Conservation (phyloP, 2,329 filamentous ascomycete species). For the Arthrinium phaeospermum region DNA sequence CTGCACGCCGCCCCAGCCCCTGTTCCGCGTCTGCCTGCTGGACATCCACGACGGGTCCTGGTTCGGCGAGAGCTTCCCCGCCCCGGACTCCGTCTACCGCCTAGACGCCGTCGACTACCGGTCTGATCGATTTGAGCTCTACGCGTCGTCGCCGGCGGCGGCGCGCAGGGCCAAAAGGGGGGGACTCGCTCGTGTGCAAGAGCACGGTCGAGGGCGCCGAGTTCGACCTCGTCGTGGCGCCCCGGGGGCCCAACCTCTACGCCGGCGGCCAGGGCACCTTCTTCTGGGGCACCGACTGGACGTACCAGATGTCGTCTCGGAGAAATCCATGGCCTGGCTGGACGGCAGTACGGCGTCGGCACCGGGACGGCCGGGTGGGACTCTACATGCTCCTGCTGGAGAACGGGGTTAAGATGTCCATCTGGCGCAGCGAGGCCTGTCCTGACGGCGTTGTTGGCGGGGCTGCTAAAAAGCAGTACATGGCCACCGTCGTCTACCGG, state of each 20-base stretch:
- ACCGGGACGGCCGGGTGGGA: not conserved
- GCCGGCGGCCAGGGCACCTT: not conserved
- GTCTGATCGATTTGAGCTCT: not conserved
- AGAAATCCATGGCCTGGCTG: not conserved
- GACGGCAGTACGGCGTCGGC: not conserved
- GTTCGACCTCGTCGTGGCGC: not conserved
- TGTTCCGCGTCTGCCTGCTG: not conserved
- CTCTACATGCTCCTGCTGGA: not conserved
- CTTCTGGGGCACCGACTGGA: not conserved
- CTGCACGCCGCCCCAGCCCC: not conserved
- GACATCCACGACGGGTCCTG: not conserved
- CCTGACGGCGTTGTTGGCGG: too few relatives aligned
- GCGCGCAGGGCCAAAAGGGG: too few relatives aligned
- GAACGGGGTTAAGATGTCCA: not conserved
- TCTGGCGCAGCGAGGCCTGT: not conserved
- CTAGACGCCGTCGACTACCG: not conserved
- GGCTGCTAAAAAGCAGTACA: not conserved
- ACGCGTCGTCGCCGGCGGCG: not conserved
- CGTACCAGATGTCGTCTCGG: slow-evolving; percentile 2
- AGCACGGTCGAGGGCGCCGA: not conserved
- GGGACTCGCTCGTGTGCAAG: not conserved
- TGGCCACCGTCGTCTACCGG: not conserved
- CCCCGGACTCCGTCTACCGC: not conserved
- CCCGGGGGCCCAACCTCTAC: not conserved
- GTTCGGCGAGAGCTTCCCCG: not conserved